Percentiles rank a stretch among this genome's conserved stretches.
These are phyloP conservation scores for Amylostereum chailletii DNA, from an alignment of 1,284 basidiomycete genomes.

Conservation along the genomic window DNA sequence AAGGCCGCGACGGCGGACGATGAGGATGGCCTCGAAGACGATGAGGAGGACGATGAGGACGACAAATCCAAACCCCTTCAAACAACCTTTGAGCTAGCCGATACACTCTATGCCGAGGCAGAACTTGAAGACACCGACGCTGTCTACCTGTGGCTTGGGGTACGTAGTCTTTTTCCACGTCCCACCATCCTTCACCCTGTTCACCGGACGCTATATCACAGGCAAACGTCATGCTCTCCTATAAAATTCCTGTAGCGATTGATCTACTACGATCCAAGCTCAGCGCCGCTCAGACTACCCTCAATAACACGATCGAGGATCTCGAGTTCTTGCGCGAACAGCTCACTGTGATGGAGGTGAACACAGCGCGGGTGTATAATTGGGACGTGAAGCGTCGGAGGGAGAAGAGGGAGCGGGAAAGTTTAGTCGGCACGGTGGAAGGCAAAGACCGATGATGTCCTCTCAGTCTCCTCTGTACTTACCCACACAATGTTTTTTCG, in stretches of 20 bases:
- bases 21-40: slow-evolving; percentile 40
- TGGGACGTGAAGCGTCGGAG: slow-evolving; percentile 87
- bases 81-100: slow-evolving; percentile 93
- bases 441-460: background rate
- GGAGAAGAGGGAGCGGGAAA: slow-evolving; percentile 43
- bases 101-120: slow-evolving; percentile 91
- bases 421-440: slow-evolving; percentile 10
- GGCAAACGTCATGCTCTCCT: slow-evolving; percentile 98
- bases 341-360: slow-evolving; percentile 96
- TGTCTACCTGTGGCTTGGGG: slow-evolving; percentile 95
- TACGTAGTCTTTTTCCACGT: slow-evolving; percentile 36
- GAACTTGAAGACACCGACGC: slow-evolving; percentile 80
- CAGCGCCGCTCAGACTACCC: slow-evolving; percentile 59
- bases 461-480: background rate
- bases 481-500: too few species aligned
- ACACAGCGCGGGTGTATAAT: slow-evolving; percentile 94
- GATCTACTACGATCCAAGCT: slow-evolving; percentile 75
- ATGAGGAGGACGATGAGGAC: slow-evolving; percentile 30
- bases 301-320: slow-evolving; percentile 76
- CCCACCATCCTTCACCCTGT: slow-evolving; percentile 1
- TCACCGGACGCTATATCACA: slow-evolving; percentile 20
- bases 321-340: slow-evolving; percentile 93
- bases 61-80: slow-evolving; percentile 47
- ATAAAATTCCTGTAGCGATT: slow-evolving; percentile 79
- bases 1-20: slow-evolving; percentile 35